Percentiles rank a stretch among this genome's conserved stretches.
These are phyloP conservation scores for Penicillium sumatraense DNA, from an alignment of 2,329 filamentous ascomycete species.

Conservation along the genomic window DNA sequence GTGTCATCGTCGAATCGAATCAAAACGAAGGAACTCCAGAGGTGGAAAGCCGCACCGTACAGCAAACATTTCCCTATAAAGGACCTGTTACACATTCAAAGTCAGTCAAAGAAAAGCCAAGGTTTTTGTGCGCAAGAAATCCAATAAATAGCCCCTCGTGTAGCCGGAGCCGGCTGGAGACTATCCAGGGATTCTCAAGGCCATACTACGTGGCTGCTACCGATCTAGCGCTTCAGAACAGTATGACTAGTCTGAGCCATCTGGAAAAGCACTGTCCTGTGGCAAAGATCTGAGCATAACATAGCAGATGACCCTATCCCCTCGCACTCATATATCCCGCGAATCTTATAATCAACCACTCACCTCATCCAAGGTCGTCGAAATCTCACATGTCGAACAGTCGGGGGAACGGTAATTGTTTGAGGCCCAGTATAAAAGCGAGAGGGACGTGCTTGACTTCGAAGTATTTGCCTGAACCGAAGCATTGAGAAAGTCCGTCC, in stretches of 20 bases:
- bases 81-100: constrained; percentile 28
- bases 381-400: constrained; percentile 38
- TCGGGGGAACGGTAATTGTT: constrained; percentile 20
- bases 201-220: too few species aligned
- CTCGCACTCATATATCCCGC: too few species aligned
- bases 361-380: constrained; percentile 42
- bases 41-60: constrained; percentile 38
- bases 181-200: too few species aligned
- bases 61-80: constrained; percentile 35
- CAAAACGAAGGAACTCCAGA: constrained; percentile 39
- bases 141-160: too few species aligned
- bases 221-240: neutral
- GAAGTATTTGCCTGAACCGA: constrained; percentile 34
- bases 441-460: constrained; percentile 26
- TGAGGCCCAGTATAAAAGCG: constrained; percentile 27
- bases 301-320: too few species aligned
- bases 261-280: neutral
- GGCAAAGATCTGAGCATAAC: too few species aligned
- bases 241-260: too few species aligned
- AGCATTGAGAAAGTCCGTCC: constrained; percentile 37
- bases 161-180: too few species aligned
- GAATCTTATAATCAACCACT: too few species aligned
- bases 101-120: neutral
- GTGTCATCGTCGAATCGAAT: constrained; percentile 34
- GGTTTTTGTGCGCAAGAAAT: too few species aligned